Base-by-base conservation (phyloP, 2,329 filamentous ascomycete genomes). In the Metarhizium sp. region DNA sequence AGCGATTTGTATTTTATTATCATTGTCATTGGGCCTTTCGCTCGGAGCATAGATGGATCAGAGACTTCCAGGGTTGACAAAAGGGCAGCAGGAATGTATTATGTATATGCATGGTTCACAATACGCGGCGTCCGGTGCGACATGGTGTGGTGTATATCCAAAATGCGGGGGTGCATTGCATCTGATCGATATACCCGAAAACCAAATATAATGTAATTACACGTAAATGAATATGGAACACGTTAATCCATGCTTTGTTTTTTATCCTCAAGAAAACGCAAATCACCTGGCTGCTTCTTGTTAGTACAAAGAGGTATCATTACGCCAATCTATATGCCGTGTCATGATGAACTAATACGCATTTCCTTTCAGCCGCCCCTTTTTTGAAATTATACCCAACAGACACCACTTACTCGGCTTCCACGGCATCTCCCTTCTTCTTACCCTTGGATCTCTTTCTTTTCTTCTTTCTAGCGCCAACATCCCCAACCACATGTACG, bases 391-490 rank as follows among this genome's bases (percentile, higher is more conserved):
- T 6, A 36, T 11, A 51, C 25, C 14, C 2, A 10, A 20, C 14
- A 8, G 16, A 20, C 32, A 38, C 29, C 16, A 29, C 13, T 16
- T 51, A 36, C 51, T 58, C 60, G 6, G 57, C 64, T 42, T 65
- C 69, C 8, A 59, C 66, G 60, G 67, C 71, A 61, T 43, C 53
- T 14, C 45, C 42, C 54, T 57, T 57, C 74, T 45, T 74, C 58
- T 71, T 74, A 53, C 68, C 69, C 65, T 73, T 76, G 53, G 76
- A 76, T 63, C 78, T 75, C 73, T 78, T 80, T 65, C 77, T 69
- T 71, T 76, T 80, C 67, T 72, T 76, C 66, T 76, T 79, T 62
- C 67, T 66, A 57, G 66, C 65, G 20, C 61, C 63, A 2, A 60
- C 66, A 6, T 66, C 65, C 0, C 62, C 68, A 13, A 63, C 63